These are phyloP conservation scores for Aspergillus bertholletiae DNA, from an alignment of 495 filamentous ascomycete genomes.

Conservation along the genomic window DNA sequence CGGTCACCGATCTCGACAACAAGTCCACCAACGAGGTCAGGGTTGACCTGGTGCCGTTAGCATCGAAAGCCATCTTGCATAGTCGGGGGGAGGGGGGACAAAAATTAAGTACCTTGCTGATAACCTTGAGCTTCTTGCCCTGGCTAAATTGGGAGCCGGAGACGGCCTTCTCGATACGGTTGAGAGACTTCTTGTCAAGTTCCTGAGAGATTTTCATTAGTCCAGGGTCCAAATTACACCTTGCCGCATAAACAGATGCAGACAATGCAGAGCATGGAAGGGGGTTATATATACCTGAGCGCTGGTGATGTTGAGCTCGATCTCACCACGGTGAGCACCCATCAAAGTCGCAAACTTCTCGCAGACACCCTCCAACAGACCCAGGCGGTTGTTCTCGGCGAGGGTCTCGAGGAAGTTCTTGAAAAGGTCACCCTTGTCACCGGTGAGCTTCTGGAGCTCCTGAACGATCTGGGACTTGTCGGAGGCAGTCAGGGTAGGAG, in stretches of 20 bases:
- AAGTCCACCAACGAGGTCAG: constrained; percentile 89
- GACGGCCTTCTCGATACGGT: constrained; percentile 81
- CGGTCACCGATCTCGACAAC: constrained; percentile 96
- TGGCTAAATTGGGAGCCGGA: constrained; percentile 84
- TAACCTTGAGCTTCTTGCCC: constrained; percentile 96
- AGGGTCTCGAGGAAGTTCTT: constrained; percentile 90
- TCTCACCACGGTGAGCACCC: constrained; percentile 83
- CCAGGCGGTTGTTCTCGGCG: constrained; percentile 93
- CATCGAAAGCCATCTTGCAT: no score
- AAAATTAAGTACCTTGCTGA: constrained; percentile 63
- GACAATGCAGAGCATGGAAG: background rate
- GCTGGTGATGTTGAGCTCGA: constrained; percentile 85
- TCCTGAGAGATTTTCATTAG: constrained; percentile 48
- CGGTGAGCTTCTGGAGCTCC: constrained; percentile 78
- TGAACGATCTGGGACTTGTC: constrained; percentile 82
- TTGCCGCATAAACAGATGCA: no score
- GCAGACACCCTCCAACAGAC: constrained; percentile 73
- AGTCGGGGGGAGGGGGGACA: background rate
- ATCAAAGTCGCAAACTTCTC: constrained; percentile 87
- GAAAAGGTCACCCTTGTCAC: constrained; percentile 73
- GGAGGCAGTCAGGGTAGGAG: constrained; percentile 69
- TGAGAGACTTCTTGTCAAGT: constrained; percentile 81
- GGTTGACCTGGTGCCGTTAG: constrained; percentile 64
- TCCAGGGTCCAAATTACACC: background rate
- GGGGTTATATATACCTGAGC: constrained; percentile 71